Conservation (phyloP, 129 eudicot species). For the Flaveria ramosissima region DNA sequence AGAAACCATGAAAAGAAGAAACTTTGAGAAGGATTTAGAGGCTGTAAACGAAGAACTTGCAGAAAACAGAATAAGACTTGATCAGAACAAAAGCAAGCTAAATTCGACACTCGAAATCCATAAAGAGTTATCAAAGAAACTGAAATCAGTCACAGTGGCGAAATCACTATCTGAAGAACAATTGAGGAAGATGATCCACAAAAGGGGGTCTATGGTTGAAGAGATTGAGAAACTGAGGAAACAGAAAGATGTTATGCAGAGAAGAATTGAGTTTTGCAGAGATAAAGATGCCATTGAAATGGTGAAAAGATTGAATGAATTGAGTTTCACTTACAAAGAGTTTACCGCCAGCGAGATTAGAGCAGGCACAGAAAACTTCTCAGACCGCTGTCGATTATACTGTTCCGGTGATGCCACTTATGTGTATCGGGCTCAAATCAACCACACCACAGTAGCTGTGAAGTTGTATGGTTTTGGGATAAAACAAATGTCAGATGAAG, state of each 20-base stretch:
- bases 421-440: conserved; percentile 62
- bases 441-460: conserved; percentile 57
- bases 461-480: conserved; percentile 35
- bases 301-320: conserved; percentile 36
- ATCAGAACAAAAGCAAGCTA: conserved; percentile 57
- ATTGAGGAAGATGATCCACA: conserved; percentile 47
- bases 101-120: conserved; percentile 57
- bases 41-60: conserved; percentile 41
- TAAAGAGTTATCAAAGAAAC: conserved; percentile 60
- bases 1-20: conserved; percentile 42
- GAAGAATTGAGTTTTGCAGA: conserved; percentile 74
- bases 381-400: conserved; percentile 48
- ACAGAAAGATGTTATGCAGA: conserved; percentile 64
- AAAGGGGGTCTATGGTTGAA: conserved; percentile 50
- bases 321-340: conserved; percentile 49
- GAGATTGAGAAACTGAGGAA: conserved; percentile 68
- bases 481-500: conserved; percentile 41
- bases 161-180: conserved; percentile 50
- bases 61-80: conserved; percentile 46
- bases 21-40: conserved; percentile 50
- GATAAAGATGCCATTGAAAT: conserved; percentile 71
- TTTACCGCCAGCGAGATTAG: conserved; percentile 60
- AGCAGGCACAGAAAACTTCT: conserved; percentile 66
- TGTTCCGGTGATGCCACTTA: conserved; percentile 47
- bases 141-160: conserved; percentile 43